These are phyloP conservation scores for Jaminaea rosea DNA, from an alignment of 1,284 basidiomycete species.

Conservation along the genomic window DNA sequence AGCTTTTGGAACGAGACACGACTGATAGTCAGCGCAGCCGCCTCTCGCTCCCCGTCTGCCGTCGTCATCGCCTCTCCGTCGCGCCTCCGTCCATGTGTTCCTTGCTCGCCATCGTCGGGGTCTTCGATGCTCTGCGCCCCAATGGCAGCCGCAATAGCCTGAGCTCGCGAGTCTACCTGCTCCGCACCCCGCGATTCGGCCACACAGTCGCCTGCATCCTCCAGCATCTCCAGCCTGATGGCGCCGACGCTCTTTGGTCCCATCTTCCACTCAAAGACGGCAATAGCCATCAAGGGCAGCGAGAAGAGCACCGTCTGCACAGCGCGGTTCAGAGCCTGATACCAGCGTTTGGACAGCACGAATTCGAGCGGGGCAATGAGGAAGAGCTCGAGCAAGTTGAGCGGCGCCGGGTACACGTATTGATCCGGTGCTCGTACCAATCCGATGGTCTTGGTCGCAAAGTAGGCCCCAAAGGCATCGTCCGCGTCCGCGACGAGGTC, in stretches of 20 bases:
- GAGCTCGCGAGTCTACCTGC: neutral
- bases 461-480: slow-evolving; percentile 21
- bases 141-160: neutral
- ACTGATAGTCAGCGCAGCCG: neutral
- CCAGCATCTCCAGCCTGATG: slow-evolving; percentile 22
- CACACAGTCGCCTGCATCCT: slow-evolving; percentile 14
- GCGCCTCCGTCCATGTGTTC: too few species aligned
- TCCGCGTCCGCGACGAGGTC: slow-evolving; percentile 32
- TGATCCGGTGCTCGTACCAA: slow-evolving; percentile 62
- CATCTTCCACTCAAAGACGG: slow-evolving; percentile 25
- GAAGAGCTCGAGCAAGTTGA: slow-evolving; percentile 76
- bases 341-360: slow-evolving; percentile 45
- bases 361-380: slow-evolving; percentile 77
- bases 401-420: slow-evolving; percentile 52
- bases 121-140: neutral
- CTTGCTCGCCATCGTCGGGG: neutral
- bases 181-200: too few species aligned
- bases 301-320: slow-evolving; percentile 29
- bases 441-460: slow-evolving; percentile 36
- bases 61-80: too few species aligned
- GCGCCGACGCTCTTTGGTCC: slow-evolving; percentile 11
- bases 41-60: too few species aligned
- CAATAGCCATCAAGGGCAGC: slow-evolving; percentile 26
- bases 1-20: neutral
- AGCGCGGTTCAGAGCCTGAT: slow-evolving; percentile 20